These are phyloP conservation scores for Mortierella sp. DNA, from an alignment of 371 early-diverging fungal species.

Conservation along the genomic window DNA sequence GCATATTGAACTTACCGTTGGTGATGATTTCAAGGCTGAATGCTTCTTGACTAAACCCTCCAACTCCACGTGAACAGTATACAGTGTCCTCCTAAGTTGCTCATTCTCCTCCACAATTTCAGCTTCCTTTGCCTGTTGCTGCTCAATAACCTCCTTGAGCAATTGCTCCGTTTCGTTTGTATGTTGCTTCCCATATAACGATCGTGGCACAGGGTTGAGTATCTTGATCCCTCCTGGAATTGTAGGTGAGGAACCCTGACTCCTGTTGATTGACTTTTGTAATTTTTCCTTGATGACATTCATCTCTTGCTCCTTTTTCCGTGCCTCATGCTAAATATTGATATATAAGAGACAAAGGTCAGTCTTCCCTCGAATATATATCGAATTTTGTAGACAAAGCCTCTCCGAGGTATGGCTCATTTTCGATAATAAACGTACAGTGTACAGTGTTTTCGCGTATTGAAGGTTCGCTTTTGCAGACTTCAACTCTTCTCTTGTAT, in stretches of 20 bases:
- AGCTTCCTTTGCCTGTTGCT: slow-evolving; percentile 37
- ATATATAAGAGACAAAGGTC: neutral
- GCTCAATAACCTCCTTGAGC: slow-evolving; percentile 42
- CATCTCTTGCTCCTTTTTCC: slow-evolving; percentile 54
- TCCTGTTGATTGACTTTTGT: slow-evolving; percentile 42
- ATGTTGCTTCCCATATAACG: slow-evolving; percentile 37
- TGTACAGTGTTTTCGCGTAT: slow-evolving; percentile 43
- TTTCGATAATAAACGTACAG: slow-evolving; percentile 20
- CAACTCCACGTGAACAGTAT: slow-evolving; percentile 45
- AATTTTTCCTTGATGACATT: slow-evolving; percentile 45
- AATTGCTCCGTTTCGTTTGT: slow-evolving; percentile 36
- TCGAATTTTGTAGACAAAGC: too few species aligned
- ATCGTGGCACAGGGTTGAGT: slow-evolving; percentile 44
- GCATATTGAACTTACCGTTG: slow-evolving; percentile 18
- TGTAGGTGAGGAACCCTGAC: slow-evolving; percentile 14
- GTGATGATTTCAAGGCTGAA: slow-evolving; percentile 9
- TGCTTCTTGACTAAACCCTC: slow-evolving; percentile 35
- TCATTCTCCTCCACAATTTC: slow-evolving; percentile 52
- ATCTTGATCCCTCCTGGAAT: slow-evolving; percentile 52
- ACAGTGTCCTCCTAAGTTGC: slow-evolving; percentile 45
- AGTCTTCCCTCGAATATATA: neutral
- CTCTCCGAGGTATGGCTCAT: neutral
- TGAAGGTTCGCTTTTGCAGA: slow-evolving; percentile 50
- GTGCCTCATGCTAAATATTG: slow-evolving; percentile 37
- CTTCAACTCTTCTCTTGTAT: slow-evolving; percentile 47